These are phyloP conservation scores for Rhodotorula sp. DNA, from an alignment of 1,284 basidiomycete species.

Conservation along the genomic window DNA sequence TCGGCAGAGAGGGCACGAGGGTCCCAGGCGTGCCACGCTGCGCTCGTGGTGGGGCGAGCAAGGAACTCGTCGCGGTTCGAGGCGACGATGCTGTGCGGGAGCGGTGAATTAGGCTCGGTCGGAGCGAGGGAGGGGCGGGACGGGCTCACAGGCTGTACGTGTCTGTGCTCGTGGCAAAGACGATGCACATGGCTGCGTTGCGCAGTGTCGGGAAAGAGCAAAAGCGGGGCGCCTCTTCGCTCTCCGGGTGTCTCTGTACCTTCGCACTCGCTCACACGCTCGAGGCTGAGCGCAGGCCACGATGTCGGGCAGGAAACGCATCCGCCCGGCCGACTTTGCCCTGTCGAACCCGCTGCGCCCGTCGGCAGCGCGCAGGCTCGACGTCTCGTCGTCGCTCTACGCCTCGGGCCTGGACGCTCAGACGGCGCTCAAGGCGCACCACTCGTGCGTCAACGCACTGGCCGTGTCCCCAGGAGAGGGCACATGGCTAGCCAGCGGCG, in stretches of 20 bases:
- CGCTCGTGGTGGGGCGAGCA: conserved; percentile 35
- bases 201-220: not conserved
- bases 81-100: conserved; percentile 36
- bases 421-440: conserved; percentile 58
- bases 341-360: conserved; percentile 17
- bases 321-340: conserved; percentile 15
- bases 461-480: conserved; percentile 59
- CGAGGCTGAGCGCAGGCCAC: not conserved
- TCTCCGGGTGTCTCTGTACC: not conserved
- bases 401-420: not conserved
- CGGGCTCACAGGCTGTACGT: conserved; percentile 28
- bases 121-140: not conserved
- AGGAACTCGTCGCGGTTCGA: conserved; percentile 46
- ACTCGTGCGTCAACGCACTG: conserved; percentile 70
- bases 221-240: conserved; percentile 1
- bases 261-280: not conserved
- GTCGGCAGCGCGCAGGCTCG: not conserved
- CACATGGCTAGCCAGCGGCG: conserved; percentile 72
- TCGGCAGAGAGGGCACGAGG: not conserved
- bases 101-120: not conserved
- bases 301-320: not conserved
- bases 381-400: conserved; percentile 10
- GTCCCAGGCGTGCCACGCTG: conserved; percentile 33
- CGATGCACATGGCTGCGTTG: conserved; percentile 37
- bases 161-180: conserved; percentile 21